A percentile compares a stretch with the other conserved stretches of the same genome.
phyloP scores from a whole-genome alignment of 2,329 filamentous ascomycete genomes.

The Simplicillium aogashimaense region DNA sequence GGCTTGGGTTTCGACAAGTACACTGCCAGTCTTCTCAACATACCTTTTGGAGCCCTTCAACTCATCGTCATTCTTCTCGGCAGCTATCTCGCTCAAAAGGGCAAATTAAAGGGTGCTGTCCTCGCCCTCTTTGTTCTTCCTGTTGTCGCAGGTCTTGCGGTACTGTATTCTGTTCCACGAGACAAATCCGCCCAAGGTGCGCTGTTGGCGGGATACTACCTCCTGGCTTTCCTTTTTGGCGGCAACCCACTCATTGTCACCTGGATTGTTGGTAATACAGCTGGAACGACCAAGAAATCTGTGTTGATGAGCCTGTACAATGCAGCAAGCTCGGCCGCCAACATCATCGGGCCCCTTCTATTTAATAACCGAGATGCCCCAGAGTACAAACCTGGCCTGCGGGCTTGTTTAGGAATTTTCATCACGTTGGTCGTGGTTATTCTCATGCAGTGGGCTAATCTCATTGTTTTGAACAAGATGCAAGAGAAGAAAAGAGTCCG shows the following conservation, averaged over 20 bases:
- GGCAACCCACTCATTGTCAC: constrained; percentile 56
- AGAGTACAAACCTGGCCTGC: constrained; percentile 45
- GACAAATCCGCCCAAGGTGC: constrained; percentile 28
- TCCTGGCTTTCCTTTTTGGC: constrained; percentile 56
- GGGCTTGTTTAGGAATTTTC: constrained; percentile 44
- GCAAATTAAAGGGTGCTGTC: constrained; percentile 45
- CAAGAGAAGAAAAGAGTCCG: constrained; percentile 44
- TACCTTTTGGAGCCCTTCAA: constrained; percentile 56
- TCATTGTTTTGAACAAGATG: constrained; percentile 45
- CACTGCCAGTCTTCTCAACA: constrained; percentile 51
- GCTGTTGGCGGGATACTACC: constrained; percentile 52
- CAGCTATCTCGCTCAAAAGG: constrained; percentile 47
- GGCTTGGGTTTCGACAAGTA: constrained; percentile 51
- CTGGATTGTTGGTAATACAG: constrained; percentile 62
- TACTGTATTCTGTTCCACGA: constrained; percentile 44
- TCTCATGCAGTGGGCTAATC: constrained; percentile 40
- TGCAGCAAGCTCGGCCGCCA: constrained; percentile 50
- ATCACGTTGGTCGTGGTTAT: constrained; percentile 41
- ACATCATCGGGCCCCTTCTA: constrained; percentile 57
- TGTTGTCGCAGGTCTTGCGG: constrained; percentile 47
- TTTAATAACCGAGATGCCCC: constrained; percentile 50
- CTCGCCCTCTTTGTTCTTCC: constrained; percentile 44
- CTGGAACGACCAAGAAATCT: constrained; percentile 57
- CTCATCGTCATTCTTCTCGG: constrained; percentile 46
- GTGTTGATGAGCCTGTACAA: constrained; percentile 55